Conservation (phyloP, 1,284 basidiomycete genomes). For the Xerocomus nothofagi region DNA sequence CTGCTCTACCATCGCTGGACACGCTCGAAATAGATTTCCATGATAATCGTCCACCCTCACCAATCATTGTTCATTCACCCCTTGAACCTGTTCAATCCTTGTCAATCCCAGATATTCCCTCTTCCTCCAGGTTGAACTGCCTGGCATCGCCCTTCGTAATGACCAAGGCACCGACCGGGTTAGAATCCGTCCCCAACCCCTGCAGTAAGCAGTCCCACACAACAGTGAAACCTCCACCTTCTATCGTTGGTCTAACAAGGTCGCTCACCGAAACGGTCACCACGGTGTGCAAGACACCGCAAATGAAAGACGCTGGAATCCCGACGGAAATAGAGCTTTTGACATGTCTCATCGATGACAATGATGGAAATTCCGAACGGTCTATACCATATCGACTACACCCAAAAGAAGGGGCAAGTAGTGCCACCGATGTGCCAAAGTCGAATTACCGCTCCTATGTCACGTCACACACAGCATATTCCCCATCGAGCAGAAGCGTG, state of each 20-base stretch:
- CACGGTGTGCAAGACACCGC: not conserved
- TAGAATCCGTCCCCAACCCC: not conserved
- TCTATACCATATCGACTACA: not conserved
- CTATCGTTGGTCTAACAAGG: slow-evolving; percentile 1
- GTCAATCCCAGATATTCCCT: not conserved
- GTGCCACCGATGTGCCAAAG: slow-evolving; percentile 1
- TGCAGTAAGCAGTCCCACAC: slow-evolving; percentile 1
- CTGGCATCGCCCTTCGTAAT: slow-evolving; percentile 19
- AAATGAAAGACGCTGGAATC: not conserved
- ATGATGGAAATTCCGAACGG: slow-evolving; percentile 3
- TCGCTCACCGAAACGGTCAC: not conserved
- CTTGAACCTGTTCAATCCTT: slow-evolving; percentile 4
- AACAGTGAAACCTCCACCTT: slow-evolving; percentile 4
- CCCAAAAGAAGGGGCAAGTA: not conserved
- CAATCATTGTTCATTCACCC: slow-evolving; percentile 23
- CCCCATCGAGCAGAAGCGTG: slow-evolving; percentile 7
- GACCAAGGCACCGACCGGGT: slow-evolving; percentile 1
- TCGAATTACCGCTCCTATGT: slow-evolving; percentile 5
- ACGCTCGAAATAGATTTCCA: slow-evolving; percentile 10
- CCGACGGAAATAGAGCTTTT: slow-evolving; percentile 5
- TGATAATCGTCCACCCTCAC: slow-evolving; percentile 21
- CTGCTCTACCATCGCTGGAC: slow-evolving; percentile 15
- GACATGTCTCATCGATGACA: slow-evolving; percentile 5
- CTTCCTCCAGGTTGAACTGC: slow-evolving; percentile 8
- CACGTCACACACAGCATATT: slow-evolving; percentile 3